Percentiles rank a stretch among this genome's conserved stretches.
phyloP scores from a whole-genome alignment of 2,329 filamentous ascomycete species.

The Pseudogymnoascus sp. region DNA sequence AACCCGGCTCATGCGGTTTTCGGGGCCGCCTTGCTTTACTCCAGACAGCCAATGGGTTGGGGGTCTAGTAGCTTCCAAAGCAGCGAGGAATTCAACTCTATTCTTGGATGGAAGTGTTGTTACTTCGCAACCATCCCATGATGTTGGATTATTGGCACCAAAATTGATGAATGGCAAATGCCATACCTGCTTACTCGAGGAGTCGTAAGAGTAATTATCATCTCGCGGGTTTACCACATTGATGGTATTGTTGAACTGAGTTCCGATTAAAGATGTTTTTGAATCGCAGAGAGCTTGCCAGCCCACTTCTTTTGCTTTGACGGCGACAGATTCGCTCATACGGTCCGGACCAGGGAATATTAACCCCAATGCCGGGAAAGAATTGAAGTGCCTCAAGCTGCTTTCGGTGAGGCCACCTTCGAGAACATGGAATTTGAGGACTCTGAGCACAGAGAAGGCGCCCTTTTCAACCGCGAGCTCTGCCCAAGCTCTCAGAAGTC shows the following conservation, averaged over 20 bases:
- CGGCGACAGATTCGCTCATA: slow-evolving; percentile 13
- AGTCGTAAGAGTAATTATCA: not conserved
- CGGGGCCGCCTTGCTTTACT: not conserved
- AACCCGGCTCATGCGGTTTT: not conserved
- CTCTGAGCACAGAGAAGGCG: slow-evolving; percentile 26
- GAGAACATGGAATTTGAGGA: slow-evolving; percentile 28
- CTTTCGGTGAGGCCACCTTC: slow-evolving; percentile 21
- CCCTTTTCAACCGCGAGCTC: slow-evolving; percentile 21
- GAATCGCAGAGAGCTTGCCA: slow-evolving; percentile 19
- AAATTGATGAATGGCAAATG: not conserved
- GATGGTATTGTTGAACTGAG: not conserved
- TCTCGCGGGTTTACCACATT: not conserved
- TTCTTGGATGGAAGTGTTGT: not conserved
- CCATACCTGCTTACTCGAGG: not conserved
- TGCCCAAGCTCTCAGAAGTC: slow-evolving; percentile 28
- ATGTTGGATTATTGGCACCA: not conserved
- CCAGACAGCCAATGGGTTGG: not conserved
- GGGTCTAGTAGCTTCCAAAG: not conserved
- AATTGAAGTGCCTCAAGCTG: slow-evolving; percentile 26
- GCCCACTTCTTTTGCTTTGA: slow-evolving; percentile 16
- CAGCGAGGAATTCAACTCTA: not conserved
- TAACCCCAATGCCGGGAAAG: slow-evolving; percentile 25
- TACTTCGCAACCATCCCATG: not conserved
- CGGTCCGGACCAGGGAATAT: not conserved
- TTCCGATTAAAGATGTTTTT: not conserved